Evolutionary conservation across 164 flowering plant genomes (phyloP).

Genomic region (Santalum album): DNA sequence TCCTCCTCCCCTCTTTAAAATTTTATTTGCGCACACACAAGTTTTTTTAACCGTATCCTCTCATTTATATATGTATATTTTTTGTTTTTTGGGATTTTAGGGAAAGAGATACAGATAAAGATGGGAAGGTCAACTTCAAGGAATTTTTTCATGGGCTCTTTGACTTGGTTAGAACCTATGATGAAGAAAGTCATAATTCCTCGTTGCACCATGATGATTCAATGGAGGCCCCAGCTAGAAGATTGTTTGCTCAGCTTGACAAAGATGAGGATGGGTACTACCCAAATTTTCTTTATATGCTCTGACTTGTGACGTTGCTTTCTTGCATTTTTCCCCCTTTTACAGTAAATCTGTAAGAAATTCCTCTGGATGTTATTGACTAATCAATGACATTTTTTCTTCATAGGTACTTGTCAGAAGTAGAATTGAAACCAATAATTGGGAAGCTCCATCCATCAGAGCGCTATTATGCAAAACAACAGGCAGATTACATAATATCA

Average conservation of each 20-base stretch:
- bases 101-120: slow-evolving; percentile 89
- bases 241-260: slow-evolving; percentile 70
- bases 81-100: slow-evolving; percentile 22
- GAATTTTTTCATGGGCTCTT: slow-evolving; percentile 97
- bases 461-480: slow-evolving; percentile 91
- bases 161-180: slow-evolving; percentile 80
- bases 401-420: slow-evolving; percentile 57
- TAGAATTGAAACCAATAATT: slow-evolving; percentile 62
- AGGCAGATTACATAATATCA: slow-evolving; percentile 74
- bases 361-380: background rate
- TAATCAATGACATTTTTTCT: slow-evolving; percentile 4
- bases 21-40: too few species aligned
- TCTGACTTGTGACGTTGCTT: background rate
- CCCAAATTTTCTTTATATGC: background rate
- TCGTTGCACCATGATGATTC: slow-evolving; percentile 44
- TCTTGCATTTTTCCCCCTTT: background rate
- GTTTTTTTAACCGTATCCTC: slow-evolving; percentile 2
- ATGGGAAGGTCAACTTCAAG: slow-evolving; percentile 78
- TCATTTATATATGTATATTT: too few species aligned
- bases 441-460: slow-evolving; percentile 93
- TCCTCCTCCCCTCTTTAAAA: background rate
- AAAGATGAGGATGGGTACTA: slow-evolving; percentile 80
- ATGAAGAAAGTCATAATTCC: slow-evolving; percentile 54
- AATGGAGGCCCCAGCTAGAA: slow-evolving; percentile 62
- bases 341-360: too few species aligned